Base-by-base conservation (phyloP, 441 rosid genomes). In the Syzygium syzygioides region DNA sequence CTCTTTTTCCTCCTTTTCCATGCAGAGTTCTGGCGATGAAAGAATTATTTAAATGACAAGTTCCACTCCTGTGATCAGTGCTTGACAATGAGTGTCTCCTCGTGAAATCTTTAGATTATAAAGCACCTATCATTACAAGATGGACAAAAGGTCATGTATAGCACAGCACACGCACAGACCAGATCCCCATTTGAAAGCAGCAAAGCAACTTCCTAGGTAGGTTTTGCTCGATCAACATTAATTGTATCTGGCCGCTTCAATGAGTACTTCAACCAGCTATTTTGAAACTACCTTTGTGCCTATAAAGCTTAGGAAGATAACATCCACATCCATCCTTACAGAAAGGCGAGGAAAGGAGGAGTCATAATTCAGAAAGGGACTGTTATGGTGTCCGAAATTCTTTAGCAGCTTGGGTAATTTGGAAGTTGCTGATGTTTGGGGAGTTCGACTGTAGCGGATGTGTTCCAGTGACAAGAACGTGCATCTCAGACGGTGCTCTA, bases 11-110 rank as follows among this genome's bases (percentile, higher is more conserved):
- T 37, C 89, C 62, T 87, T 89, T 54, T 86, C 71, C n/a, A 48
- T 91, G 89, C 94, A 97, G 99, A 89, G 97, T 95, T 88, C 88
- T 96, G 50, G 96, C 96, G 30, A 92, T 98, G 90, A 93, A 92
- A 92, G 93, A 95, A 90, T 90, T 84, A 54, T 54, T 84, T 15
- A 84, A 54, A 54, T 84, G 57, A 84, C 37, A 37, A 25, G 52
- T n/a, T 37, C 3, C 52, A 23, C 52, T 71, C 17, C 52, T 11
- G 83, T 23, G 52, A 71, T 71, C 83, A 23, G 83, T 71, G 83
- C 83, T 3, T 37, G 52, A 37, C 80, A 20, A 71, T 71, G 83
- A 71, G 20, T 71, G 50, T 37, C 28, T 71, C 52, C 52, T 23
- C 14, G 14, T 37, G 17, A 71, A 71, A 37, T 37, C n/a, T 71